Evolutionary conservation across 495 filamentous ascomycete genomes (phyloP).

Genomic region (Podospora tetraspora): DNA sequence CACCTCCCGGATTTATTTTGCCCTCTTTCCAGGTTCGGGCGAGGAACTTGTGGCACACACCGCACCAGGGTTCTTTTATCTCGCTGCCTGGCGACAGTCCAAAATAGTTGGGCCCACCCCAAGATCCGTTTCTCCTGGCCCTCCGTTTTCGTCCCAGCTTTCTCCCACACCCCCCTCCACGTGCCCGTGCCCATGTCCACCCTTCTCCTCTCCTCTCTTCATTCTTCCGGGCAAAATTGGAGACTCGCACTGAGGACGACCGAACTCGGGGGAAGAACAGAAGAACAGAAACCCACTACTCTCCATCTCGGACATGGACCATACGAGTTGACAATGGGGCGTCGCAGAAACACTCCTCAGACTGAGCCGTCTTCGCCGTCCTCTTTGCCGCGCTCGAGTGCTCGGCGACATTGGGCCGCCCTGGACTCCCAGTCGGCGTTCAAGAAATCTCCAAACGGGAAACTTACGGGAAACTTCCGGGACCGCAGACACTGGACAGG

Average conservation of each 20-base stretch:
- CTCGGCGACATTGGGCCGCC: not conserved
- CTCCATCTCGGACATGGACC: not conserved
- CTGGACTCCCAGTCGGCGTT: not conserved
- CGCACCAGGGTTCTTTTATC: not conserved
- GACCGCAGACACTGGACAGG: not conserved
- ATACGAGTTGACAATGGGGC: not conserved
- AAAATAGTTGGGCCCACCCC: conserved; percentile 5
- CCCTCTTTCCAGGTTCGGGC: not conserved
- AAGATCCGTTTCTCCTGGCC: conserved; percentile 1
- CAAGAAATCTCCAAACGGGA: not conserved
- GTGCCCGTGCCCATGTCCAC: not conserved
- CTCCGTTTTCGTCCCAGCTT: not conserved
- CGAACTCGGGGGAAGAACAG: not conserved
- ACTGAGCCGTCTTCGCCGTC: not conserved
- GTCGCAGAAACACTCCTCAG: not conserved
- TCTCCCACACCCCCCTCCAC: not conserved
- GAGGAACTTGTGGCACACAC: not conserved
- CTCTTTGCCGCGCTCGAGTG: not conserved
- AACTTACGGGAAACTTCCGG: not conserved
- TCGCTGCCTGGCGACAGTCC: conserved; percentile 12
- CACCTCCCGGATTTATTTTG: not conserved
- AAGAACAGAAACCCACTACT: too few species aligned
- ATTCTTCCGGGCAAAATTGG: not conserved
- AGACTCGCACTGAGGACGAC: not conserved
- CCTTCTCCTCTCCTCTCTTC: not conserved